Conservation (phyloP, 2,329 filamentous ascomycete species). For the Botrytis pseudocinerea region DNA sequence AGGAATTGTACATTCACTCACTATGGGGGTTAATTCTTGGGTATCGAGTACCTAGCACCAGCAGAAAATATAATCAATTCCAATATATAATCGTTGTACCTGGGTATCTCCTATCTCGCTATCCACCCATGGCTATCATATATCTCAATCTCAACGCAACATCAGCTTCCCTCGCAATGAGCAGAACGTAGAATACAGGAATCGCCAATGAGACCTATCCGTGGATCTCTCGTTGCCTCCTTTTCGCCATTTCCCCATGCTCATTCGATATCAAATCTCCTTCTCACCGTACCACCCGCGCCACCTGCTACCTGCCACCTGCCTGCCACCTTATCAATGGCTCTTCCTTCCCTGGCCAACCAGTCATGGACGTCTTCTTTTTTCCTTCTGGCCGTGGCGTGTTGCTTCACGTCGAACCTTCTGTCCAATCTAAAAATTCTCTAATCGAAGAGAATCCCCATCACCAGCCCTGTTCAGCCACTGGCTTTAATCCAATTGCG, state of each 20-base stretch:
- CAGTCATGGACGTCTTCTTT: background rate
- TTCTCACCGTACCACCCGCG: constrained; percentile 9
- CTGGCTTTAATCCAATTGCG: constrained; percentile 18
- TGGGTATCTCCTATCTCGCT: background rate
- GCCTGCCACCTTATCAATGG: background rate
- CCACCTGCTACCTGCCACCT: background rate
- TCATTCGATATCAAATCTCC: background rate
- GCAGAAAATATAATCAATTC: background rate
- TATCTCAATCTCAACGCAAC: background rate
- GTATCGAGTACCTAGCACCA: background rate
- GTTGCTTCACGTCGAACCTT: background rate
- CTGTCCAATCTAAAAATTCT: background rate
- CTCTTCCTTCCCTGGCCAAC: background rate
- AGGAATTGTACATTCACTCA: background rate
- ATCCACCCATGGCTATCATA: background rate
- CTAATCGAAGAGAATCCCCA: background rate
- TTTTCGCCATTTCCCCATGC: background rate
- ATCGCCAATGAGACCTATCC: background rate
- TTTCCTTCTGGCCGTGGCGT: background rate
- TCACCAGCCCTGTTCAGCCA: constrained; percentile 19
- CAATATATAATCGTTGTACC: background rate
- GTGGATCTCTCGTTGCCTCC: background rate
- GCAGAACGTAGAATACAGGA: background rate
- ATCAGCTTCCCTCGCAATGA: background rate
- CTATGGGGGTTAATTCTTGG: background rate